A percentile compares a stretch with the other conserved stretches of the same genome.
phyloP scores from a whole-genome alignment of 129 eudicot genomes.

The Centella asiatica region DNA sequence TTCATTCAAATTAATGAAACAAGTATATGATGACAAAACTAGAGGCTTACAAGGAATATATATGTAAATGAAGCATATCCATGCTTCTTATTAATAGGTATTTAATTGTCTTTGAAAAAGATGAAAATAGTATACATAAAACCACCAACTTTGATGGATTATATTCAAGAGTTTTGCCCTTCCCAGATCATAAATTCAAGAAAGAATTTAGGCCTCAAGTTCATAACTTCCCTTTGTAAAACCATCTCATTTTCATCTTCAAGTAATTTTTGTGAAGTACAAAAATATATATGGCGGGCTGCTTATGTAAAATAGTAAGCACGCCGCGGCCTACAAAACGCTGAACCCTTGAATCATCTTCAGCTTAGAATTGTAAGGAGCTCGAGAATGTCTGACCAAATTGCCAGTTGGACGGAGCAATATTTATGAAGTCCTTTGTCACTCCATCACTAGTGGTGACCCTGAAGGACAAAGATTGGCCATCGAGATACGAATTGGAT shows the following conservation, averaged over 20 bases:
- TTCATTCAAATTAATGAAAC: neutral
- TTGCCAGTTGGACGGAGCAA: conserved; percentile 59
- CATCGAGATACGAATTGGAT: conserved; percentile 51
- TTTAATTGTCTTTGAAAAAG: conserved; percentile 1
- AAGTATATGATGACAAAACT: conserved; percentile 4
- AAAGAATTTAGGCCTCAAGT: neutral
- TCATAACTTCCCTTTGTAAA: conserved; percentile 12
- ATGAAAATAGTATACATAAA: conserved; percentile 11
- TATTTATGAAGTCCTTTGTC: conserved; percentile 39
- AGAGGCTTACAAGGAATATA: neutral
- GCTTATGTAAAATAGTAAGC: conserved; percentile 64
- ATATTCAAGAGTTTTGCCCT: neutral
- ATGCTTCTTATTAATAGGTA: conserved; percentile 10
- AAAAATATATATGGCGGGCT: conserved; percentile 52
- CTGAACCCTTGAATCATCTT: conserved; percentile 23
- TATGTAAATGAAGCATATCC: conserved; percentile 6
- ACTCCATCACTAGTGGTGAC: conserved; percentile 72
- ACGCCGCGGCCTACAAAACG: conserved; percentile 55
- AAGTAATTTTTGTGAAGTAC: conserved; percentile 16
- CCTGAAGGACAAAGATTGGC: conserved; percentile 76
- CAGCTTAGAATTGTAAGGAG: conserved; percentile 37
- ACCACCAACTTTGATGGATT: neutral
- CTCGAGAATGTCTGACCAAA: conserved; percentile 71
- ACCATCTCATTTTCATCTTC: conserved; percentile 21
- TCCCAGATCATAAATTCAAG: neutral